Conservation (phyloP, 805 yeast species). For the Ogataea pilisensis region DNA sequence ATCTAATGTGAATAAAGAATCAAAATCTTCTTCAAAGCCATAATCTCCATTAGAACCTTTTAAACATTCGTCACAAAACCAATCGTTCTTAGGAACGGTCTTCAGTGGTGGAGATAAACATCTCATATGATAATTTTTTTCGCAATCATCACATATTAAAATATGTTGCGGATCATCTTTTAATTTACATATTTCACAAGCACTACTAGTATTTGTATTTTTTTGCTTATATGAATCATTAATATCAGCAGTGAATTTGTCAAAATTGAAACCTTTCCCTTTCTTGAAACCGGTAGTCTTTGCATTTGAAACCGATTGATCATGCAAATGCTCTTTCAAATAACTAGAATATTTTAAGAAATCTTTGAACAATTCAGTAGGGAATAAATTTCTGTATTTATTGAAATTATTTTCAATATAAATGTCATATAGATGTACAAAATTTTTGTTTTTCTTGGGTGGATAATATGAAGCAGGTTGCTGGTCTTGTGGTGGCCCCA, state of each 20-base stretch:
- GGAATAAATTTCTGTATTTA: constrained; percentile 5
- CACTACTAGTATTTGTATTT: constrained; percentile 9
- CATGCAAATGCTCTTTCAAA: constrained; percentile 10
- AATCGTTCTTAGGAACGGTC: constrained; percentile 51
- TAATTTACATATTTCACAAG: constrained; percentile 41
- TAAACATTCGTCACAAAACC: constrained; percentile 85
- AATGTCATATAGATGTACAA: constrained; percentile 30
- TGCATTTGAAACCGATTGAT: constrained; percentile 17
- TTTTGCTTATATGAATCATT: constrained; percentile 29
- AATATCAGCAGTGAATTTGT: constrained; percentile 27
- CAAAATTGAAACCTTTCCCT: constrained; percentile 2
- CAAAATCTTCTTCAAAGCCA: constrained; percentile 69
- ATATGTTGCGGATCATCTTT: constrained; percentile 43
- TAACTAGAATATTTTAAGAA: constrained; percentile 18
- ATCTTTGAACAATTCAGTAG: constrained; percentile 7
- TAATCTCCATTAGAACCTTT: constrained; percentile 77
- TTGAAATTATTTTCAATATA: constrained; percentile 14
- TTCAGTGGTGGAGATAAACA: constrained; percentile 61
- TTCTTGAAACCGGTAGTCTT: no score
- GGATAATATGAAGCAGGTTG: constrained; percentile 15
- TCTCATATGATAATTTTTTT: constrained; percentile 58
- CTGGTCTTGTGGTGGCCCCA: background rate
- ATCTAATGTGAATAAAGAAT: constrained; percentile 42
- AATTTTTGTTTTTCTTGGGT: constrained; percentile 12
- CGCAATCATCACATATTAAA: constrained; percentile 71